A percentile compares a stretch with the other conserved stretches of the same genome.
Conservation (phyloP, 805 yeast genomes). For the Kuraishia molischiana region DNA sequence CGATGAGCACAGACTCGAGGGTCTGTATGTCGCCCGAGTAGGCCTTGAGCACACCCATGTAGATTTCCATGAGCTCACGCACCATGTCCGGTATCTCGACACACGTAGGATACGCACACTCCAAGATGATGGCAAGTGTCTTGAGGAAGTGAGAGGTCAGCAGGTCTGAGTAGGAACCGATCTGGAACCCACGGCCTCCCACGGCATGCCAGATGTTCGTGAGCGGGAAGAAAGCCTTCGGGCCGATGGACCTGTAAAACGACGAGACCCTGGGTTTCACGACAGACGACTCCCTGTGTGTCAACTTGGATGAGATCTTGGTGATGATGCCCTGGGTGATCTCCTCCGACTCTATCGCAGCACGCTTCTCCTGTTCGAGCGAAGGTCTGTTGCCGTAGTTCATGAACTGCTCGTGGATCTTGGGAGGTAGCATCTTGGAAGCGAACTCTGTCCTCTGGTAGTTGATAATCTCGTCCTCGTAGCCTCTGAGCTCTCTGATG, state of each 20-base stretch:
- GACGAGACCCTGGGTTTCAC: constrained; percentile 4
- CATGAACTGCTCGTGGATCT: constrained; percentile 33
- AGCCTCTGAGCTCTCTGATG: constrained; percentile 64
- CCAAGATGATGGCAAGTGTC: constrained; percentile 46
- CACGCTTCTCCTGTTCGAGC: background rate
- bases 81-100: constrained; percentile 46
- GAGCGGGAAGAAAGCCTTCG: constrained; percentile 44
- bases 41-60: background rate
- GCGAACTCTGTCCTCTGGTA: constrained; percentile 16
- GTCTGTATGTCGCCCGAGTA: constrained; percentile 2
- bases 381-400: constrained; percentile 10
- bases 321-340: constrained; percentile 30
- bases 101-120: constrained; percentile 48
- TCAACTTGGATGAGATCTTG: constrained; percentile 28
- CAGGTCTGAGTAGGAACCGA: constrained; percentile 45
- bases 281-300: constrained; percentile 3
- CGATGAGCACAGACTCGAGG: background rate
- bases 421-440: constrained; percentile 33
- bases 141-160: constrained; percentile 49
- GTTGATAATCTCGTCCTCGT: constrained; percentile 36
- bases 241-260: constrained; percentile 34
- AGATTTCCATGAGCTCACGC: constrained; percentile 33
- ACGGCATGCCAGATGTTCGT: constrained; percentile 33
- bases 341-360: background rate
- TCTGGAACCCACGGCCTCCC: constrained; percentile 28